A percentile compares a stretch with the other conserved stretches of the same genome.
Evolutionary conservation across 2,329 filamentous ascomycete species (phyloP).

Genomic region (Fusarium tupiense): DNA sequence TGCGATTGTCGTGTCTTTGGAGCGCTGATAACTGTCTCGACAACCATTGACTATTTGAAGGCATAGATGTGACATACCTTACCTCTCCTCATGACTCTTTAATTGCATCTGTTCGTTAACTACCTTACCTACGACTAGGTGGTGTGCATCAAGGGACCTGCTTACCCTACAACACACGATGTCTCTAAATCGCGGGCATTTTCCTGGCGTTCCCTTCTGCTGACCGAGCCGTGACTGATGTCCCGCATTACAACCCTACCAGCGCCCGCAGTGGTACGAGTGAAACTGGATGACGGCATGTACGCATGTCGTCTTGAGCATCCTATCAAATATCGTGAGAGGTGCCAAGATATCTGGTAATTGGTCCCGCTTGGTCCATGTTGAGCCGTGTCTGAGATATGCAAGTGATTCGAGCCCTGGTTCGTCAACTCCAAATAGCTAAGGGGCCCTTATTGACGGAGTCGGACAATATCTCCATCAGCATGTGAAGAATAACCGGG

Average conservation of each 20-base stretch:
- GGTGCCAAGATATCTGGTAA: slow-evolving; percentile 1
- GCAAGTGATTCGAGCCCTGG: neutral
- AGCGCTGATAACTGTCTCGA: neutral
- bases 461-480: neutral
- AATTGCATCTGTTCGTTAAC: slow-evolving; percentile 36
- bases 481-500: slow-evolving; percentile 21
- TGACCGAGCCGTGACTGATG: slow-evolving; percentile 31
- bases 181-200: neutral
- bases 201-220: neutral
- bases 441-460: slow-evolving; percentile 1
- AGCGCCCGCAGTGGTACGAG: slow-evolving; percentile 8
- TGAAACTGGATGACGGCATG: slow-evolving; percentile 31
- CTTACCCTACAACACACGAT: slow-evolving; percentile 25
- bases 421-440: slow-evolving; percentile 3
- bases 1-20: neutral
- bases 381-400: slow-evolving; percentile 5
- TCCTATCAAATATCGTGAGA: slow-evolving; percentile 10
- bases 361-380: slow-evolving; percentile 1
- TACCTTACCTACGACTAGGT: neutral
- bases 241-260: slow-evolving; percentile 4
- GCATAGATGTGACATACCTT: neutral
- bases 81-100: slow-evolving; percentile 33
- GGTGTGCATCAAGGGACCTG: slow-evolving; percentile 5
- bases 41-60: slow-evolving; percentile 6
- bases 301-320: slow-evolving; percentile 5